Base-by-base conservation (phyloP, 106 monocot genomes). In the Chionographis japonica region DNA sequence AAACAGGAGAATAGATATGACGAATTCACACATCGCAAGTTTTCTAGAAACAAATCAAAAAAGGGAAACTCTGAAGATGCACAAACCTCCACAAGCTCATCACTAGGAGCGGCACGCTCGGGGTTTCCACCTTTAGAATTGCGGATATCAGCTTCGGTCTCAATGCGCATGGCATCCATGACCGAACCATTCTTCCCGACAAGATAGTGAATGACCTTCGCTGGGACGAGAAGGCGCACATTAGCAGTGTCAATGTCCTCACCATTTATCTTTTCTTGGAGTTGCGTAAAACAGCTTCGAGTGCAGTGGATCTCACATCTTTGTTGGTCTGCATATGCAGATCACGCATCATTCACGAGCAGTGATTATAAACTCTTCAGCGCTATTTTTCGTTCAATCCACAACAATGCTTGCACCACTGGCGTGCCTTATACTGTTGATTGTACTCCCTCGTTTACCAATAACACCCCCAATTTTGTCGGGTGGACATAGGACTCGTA, bases 401-500 rank as follows among this genome's bases (percentile, higher is more conserved):
- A 97, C 88, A 77, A 89, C 92, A 70, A 97, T 61, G 51, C 80
- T 68, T 37, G 95, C 86, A 71, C 92, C 92, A 77, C 81, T 97
- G 27, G 76, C 50, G 66, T 92, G 84, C 66, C 95, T 81, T 68
- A 97, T 65, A 76, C 43, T 79, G 76, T 85, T 97, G 15, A 97
- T 86, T 8, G 84, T 78, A 50, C 77, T 84, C 39, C 95, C 95
- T 37, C 86, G 88, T 65, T 89, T 97, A 37, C 95, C 95, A 71
- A 97, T 97, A 61, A 97, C 95, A 61, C 89, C 84, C 15, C 95
- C 95, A 56, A 97, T 92, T 68, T 84, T 89, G 61, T 84, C 84
- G 56, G 82, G 76, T 54, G 95, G 92, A 41, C 95, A 97, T 61
- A 92, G 71, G 8, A 97, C 82, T n/a, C 80, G 75, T 8, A 97